Percentiles rank a stretch among this genome's conserved stretches.
Conservation (phyloP, 1,139 yeast genomes). For the Yamadazyma trypodendri region DNA sequence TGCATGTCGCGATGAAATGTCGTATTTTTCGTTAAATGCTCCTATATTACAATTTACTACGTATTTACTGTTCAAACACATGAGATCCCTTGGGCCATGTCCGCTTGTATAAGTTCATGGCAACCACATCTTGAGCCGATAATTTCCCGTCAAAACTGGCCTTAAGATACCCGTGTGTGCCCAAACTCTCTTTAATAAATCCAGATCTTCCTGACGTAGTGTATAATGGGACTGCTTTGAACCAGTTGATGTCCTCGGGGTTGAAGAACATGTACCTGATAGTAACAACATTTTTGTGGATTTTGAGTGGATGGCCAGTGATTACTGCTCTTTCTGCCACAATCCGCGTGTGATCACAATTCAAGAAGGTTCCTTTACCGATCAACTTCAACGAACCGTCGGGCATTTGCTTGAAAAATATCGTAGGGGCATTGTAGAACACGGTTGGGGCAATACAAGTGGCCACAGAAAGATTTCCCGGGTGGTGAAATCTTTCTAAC, state of each 20-base stretch:
- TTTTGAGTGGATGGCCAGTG: slow-evolving; percentile 94
- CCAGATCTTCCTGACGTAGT: slow-evolving; percentile 93
- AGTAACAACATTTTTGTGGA: slow-evolving; percentile 89
- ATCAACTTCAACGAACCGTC: slow-evolving; percentile 61
- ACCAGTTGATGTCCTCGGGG: slow-evolving; percentile 83
- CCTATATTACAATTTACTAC: slow-evolving; percentile 1
- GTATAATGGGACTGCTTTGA: slow-evolving; percentile 88
- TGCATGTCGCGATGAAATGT: slow-evolving; percentile 1
- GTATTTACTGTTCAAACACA: slow-evolving; percentile 29
- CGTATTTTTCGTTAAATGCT: slow-evolving; percentile 2
- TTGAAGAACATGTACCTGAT: slow-evolving; percentile 97
- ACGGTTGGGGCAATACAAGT: slow-evolving; percentile 89
- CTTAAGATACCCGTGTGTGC: slow-evolving; percentile 98
- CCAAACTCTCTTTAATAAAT: slow-evolving; percentile 88
- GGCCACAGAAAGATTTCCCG: slow-evolving; percentile 70
- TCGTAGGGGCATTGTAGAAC: slow-evolving; percentile 80
- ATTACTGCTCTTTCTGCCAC: slow-evolving; percentile 84
- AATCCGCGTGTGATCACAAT: slow-evolving; percentile 81
- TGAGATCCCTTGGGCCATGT: slow-evolving; percentile 73
- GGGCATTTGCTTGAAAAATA: slow-evolving; percentile 54
- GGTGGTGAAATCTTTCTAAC: slow-evolving; percentile 79
- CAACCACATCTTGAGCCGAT: slow-evolving; percentile 89
- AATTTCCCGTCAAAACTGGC: slow-evolving; percentile 92
- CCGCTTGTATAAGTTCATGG: slow-evolving; percentile 91
- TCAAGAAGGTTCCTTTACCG: slow-evolving; percentile 89